These are phyloP conservation scores for Metschnikowia koreensis DNA, from an alignment of 805 yeast genomes.

Conservation along the genomic window DNA sequence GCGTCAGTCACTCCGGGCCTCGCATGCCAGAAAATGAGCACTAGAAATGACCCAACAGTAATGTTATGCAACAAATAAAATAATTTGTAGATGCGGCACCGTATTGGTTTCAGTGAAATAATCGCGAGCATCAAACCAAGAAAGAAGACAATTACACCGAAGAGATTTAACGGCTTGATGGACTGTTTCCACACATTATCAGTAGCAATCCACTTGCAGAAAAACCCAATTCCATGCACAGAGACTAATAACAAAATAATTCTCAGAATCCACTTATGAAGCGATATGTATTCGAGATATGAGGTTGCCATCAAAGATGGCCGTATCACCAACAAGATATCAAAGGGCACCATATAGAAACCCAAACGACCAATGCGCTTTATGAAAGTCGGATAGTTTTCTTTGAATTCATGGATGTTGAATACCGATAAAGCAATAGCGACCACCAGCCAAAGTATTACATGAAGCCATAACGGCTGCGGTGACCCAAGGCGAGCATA, in stretches of 20 bases:
- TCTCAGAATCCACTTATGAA: slow-evolving; percentile 76
- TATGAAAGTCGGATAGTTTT: slow-evolving; percentile 32
- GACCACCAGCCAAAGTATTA: slow-evolving; percentile 34
- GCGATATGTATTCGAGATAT: slow-evolving; percentile 52
- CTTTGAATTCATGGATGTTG: slow-evolving; percentile 31
- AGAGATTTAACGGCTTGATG: slow-evolving; percentile 38
- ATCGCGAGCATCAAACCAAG: slow-evolving; percentile 37
- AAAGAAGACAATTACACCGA: slow-evolving; percentile 49
- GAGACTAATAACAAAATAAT: slow-evolving; percentile 45
- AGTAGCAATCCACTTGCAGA: slow-evolving; percentile 46
- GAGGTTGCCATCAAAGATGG: slow-evolving; percentile 50
- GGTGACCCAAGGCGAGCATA: slow-evolving; percentile 26
- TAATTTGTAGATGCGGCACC: slow-evolving; percentile 47
- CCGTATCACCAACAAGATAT: slow-evolving; percentile 52
- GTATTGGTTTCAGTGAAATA: slow-evolving; percentile 47
- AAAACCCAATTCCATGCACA: slow-evolving; percentile 54
- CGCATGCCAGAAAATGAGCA: slow-evolving; percentile 57
- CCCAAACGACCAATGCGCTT: slow-evolving; percentile 65
- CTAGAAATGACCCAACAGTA: slow-evolving; percentile 45
- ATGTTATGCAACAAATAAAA: slow-evolving; percentile 61
- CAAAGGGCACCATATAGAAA: slow-evolving; percentile 57
- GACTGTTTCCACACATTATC: slow-evolving; percentile 33
- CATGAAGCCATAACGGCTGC: slow-evolving; percentile 33
- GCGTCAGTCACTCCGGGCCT: slow-evolving; percentile 59
- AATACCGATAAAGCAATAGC: slow-evolving; percentile 29